A percentile compares a stretch with the other conserved stretches of the same genome.
These are phyloP conservation scores for Microbotryomycetes sp. DNA, from an alignment of 1,284 basidiomycete species.

Conservation along the genomic window DNA sequence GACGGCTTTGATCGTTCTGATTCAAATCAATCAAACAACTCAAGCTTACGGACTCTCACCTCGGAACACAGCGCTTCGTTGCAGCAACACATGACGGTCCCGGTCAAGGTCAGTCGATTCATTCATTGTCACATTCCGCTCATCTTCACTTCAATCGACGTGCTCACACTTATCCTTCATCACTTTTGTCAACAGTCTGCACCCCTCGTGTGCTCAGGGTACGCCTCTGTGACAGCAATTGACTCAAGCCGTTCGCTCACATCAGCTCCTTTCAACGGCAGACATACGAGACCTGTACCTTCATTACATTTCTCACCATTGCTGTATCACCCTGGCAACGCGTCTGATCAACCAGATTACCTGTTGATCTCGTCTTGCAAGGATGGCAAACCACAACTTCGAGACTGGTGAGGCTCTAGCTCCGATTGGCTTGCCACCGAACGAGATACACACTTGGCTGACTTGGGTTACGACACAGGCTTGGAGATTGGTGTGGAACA, in stretches of 20 bases:
- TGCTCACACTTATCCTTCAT: no score
- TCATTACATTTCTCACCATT: slow-evolving; percentile 31
- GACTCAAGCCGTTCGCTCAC: no score
- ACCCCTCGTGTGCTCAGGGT: slow-evolving; percentile 31
- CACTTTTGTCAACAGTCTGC: no score
- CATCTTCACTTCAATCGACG: no score
- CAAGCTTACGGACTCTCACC: no score
- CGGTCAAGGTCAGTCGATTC: no score
- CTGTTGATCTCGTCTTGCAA: slow-evolving; percentile 90
- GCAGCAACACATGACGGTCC: no score
- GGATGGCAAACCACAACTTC: slow-evolving; percentile 92
- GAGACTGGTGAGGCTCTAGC: slow-evolving; percentile 63
- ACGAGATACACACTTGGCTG: neutral
- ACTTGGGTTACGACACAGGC: slow-evolving; percentile 34
- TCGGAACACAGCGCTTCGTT: no score
- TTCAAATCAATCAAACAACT: no score
- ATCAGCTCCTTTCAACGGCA: neutral
- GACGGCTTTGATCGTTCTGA: no score
- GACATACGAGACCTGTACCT: slow-evolving; percentile 35
- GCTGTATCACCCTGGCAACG: neutral
- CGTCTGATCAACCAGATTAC: slow-evolving; percentile 61
- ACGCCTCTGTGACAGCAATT: no score
- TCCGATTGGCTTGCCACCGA: neutral
- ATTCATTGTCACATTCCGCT: no score
- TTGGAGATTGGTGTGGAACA: slow-evolving; percentile 97